Conservation (phyloP, 352 stramenopile genomes). For the Saprolegnia parasitica region DNA sequence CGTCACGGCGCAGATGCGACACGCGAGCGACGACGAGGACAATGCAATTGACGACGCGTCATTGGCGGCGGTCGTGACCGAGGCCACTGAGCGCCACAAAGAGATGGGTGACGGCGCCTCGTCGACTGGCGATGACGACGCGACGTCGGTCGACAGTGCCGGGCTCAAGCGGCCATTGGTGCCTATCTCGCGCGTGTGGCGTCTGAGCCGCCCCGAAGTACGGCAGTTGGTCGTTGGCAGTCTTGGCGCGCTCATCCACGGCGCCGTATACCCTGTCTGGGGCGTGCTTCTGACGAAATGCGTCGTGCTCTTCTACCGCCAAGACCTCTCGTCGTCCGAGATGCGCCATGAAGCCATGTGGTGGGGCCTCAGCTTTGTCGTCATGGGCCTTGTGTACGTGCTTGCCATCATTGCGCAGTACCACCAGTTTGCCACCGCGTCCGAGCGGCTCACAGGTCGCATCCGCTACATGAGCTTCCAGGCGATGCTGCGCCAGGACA, state of each 20-base stretch:
- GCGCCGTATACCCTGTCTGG: constrained; percentile 24
- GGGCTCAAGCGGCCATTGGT: not conserved
- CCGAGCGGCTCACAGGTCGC: constrained; percentile 28
- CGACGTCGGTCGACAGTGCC: constrained; percentile 10
- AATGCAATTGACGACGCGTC: not conserved
- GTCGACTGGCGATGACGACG: not conserved
- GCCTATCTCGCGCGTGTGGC: constrained; percentile 42
- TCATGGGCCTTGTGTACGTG: constrained; percentile 33
- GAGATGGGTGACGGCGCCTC: not conserved
- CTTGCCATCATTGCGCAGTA: constrained; percentile 33
- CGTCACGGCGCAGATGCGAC: constrained; percentile 12
- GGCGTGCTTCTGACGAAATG: constrained; percentile 18
- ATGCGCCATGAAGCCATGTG: constrained; percentile 32
- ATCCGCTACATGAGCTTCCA: constrained; percentile 22
- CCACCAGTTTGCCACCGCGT: constrained; percentile 39
- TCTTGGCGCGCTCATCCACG: constrained; percentile 18
- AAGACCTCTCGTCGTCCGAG: constrained; percentile 21
- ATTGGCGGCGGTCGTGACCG: not conserved
- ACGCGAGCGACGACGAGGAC: not conserved
- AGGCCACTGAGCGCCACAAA: not conserved
- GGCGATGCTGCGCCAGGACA: constrained; percentile 37
- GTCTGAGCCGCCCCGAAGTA: constrained; percentile 40
- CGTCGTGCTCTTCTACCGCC: constrained; percentile 12
- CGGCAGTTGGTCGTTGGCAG: constrained; percentile 3
- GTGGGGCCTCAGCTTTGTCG: constrained; percentile 37